Evolutionary conservation across 371 early-diverging fungal species (phyloP), one percentile per base, ranked within the genome.

Genomic region (Saksenaea vasiformis): DNA sequence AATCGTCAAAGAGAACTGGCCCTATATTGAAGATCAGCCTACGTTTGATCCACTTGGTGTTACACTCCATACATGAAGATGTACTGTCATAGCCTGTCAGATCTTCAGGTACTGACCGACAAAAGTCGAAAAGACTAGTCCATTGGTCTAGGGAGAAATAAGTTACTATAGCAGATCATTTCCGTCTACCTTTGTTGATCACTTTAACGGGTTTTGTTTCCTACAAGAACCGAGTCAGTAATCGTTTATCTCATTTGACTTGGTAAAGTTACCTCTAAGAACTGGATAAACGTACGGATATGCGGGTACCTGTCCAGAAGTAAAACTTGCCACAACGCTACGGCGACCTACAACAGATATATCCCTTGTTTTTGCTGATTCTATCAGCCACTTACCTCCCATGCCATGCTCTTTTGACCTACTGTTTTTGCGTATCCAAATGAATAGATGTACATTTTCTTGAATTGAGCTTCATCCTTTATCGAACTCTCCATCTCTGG

Each of bases 1-100:
- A 79, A 8, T 79, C 77, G 54, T 79, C 79, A 38, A 79, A 73
- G 10, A 79, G 62, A 0, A 76, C 77, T 26, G 79, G 79, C 79
- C 79, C 79, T 79, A 51, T 13, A 58, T 9, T 28, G 24, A 3
- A 24, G 19, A 19, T 36, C 47, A 28, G 37, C 15, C 35, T n/a
- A n/a, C n/a, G n/a, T n/a, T n/a, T n/a, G n/a, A n/a, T n/a, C n/a
- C 15, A 56, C 35, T 27, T 3, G 3, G 36, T 35, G 34, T 17
- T 19, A n/a, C 15, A 24, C 34, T 17, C 5, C 68, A 66, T 74
- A 79, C 79, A 79, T 55, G 77, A 79, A 35, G 77, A 74, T 24
- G 66, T 72, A 26, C 62, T 66, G 47, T 79, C 79, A 22, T 79
- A 79, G 28, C 54, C 58, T 28, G 54, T 27, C 14, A 79, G 68